A percentile compares a stretch with the other conserved stretches of the same genome.
Evolutionary conservation across 2,329 filamentous ascomycete genomes (phyloP).

Genomic region (Phyllosticta citriasiana): DNA sequence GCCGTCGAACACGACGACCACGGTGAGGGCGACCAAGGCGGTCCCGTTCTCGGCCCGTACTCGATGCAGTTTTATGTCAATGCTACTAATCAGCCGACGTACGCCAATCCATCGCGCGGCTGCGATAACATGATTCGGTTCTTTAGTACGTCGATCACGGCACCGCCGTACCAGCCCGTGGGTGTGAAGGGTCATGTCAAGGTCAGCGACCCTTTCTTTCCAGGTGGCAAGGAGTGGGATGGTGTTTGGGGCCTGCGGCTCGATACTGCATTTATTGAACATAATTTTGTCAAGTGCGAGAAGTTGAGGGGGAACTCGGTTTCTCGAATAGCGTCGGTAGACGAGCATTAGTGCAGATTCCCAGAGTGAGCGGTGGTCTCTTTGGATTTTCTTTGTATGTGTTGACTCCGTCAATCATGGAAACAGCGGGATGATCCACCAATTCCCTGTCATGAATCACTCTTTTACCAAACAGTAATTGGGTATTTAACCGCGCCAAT

Average conservation of each 20-base stretch:
- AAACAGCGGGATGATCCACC: too few species aligned
- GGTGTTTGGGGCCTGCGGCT: conserved; percentile 26
- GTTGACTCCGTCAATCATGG: too few species aligned
- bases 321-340: background rate
- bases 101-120: conserved; percentile 26
- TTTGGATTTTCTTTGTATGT: too few species aligned
- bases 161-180: conserved; percentile 21
- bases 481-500: too few species aligned
- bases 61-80: conserved; percentile 38
- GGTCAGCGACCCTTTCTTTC: conserved; percentile 22
- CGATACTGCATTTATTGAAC: conserved; percentile 32
- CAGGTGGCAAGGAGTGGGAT: conserved; percentile 19
- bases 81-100: conserved; percentile 46
- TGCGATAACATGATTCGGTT: conserved; percentile 38
- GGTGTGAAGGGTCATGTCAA: conserved; percentile 24
- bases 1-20: conserved; percentile 12
- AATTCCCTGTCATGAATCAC: too few species aligned
- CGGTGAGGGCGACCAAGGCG: background rate
- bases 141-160: conserved; percentile 37
- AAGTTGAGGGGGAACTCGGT: conserved; percentile 13
- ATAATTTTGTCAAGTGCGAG: conserved; percentile 23
- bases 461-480: too few species aligned
- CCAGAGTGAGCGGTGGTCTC: too few species aligned
- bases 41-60: conserved; percentile 18
- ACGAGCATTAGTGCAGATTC: too few species aligned